Evolutionary conservation across 73 alveolate species (phyloP).

Genomic region (Stentor coeruleus): DNA sequence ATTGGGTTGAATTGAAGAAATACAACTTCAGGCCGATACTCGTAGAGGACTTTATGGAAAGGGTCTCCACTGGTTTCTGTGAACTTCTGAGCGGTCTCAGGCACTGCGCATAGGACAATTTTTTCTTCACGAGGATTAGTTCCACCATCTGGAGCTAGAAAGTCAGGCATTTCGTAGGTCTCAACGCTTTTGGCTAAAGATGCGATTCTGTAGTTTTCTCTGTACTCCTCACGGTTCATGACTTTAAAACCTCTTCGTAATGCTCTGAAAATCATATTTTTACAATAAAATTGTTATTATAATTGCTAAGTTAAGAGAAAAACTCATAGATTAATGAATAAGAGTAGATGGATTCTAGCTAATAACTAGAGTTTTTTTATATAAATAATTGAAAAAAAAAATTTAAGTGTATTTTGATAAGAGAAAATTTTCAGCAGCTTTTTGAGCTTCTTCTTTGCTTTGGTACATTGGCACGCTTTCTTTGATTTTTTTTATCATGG

Average conservation of each 20-base stretch:
- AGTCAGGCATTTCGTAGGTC: constrained; percentile 25
- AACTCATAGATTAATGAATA: too few relatives aligned
- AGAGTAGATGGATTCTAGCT: too few relatives aligned
- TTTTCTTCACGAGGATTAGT: constrained; percentile 24
- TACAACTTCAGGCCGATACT: constrained; percentile 50
- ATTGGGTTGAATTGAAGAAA: constrained; percentile 59
- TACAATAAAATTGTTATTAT: too few relatives aligned
- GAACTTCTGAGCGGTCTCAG: constrained; percentile 40
- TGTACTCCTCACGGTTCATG: constrained; percentile 23
- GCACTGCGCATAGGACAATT: constrained; percentile 41
- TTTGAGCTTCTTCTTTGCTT: too few relatives aligned
- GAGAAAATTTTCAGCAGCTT: too few relatives aligned
- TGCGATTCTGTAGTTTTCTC: constrained; percentile 5
- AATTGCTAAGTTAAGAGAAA: too few relatives aligned
- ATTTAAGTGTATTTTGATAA: too few relatives aligned
- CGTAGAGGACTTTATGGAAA: constrained; percentile 21
- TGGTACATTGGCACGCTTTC: too few relatives aligned
- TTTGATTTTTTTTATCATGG: too few relatives aligned
- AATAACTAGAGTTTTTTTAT: too few relatives aligned
- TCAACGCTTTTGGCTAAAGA: not conserved
- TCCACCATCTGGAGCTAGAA: constrained; percentile 24
- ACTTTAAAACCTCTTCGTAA: constrained; percentile 17
- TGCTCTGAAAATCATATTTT: not conserved
- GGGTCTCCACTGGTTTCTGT: constrained; percentile 18
- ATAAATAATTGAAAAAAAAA: too few relatives aligned